These are phyloP conservation scores for Colletotrichum musicola DNA, from an alignment of 2,329 filamentous ascomycete genomes.

Conservation along the genomic window DNA sequence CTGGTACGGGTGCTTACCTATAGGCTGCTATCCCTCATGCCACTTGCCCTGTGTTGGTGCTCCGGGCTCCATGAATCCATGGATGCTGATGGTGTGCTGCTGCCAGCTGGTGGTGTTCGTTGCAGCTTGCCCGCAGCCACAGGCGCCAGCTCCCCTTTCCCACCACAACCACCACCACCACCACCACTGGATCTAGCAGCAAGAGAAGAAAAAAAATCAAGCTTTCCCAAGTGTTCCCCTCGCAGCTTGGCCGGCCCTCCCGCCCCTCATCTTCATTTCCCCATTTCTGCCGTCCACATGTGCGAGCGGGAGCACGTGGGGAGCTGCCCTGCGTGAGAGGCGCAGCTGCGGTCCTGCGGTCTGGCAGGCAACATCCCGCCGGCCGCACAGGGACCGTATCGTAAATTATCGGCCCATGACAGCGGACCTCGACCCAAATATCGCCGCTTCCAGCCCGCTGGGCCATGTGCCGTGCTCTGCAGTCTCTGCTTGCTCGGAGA, in stretches of 20 bases:
- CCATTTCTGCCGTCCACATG: constrained; percentile 26
- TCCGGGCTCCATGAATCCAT: too few relatives aligned
- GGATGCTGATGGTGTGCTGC: too few relatives aligned
- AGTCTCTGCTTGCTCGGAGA: constrained; percentile 4
- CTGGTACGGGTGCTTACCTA: too few relatives aligned
- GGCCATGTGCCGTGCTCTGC: not conserved
- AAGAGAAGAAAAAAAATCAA: constrained; percentile 17
- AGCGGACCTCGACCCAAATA: constrained; percentile 4
- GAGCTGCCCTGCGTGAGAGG: constrained; percentile 33
- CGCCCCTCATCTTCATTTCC: constrained; percentile 25
- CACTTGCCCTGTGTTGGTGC: too few relatives aligned
- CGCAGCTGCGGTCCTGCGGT: not conserved
- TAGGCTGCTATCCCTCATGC: too few relatives aligned
- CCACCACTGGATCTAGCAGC: not conserved
- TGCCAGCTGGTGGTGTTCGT: too few relatives aligned
- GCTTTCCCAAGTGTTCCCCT: constrained; percentile 29
- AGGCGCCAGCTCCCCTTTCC: constrained; percentile 12
- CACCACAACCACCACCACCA: constrained; percentile 8
- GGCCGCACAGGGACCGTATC: not conserved
- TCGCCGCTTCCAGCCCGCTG: constrained; percentile 26
- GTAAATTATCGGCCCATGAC: not conserved
- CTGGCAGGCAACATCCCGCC: not conserved
- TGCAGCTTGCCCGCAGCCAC: too few relatives aligned
- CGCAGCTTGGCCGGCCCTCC: constrained; percentile 12
- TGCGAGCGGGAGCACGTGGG: constrained; percentile 30